Conservation (phyloP, 768 basidiomycete species). For the Paxillus ammoniavirescens region DNA sequence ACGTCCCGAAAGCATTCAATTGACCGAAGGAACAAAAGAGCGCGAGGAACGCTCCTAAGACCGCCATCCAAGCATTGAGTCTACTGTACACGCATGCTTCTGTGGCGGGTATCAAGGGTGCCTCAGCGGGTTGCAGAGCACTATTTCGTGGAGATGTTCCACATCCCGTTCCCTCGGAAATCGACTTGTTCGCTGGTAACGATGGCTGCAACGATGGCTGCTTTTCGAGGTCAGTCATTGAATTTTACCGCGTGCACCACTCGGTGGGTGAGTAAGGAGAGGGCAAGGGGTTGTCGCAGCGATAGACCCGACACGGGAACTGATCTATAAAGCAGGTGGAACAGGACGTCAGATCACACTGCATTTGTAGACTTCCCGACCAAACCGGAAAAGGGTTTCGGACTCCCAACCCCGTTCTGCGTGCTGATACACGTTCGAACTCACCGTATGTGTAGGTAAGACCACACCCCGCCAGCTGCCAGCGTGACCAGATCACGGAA, state of each 20-base stretch:
- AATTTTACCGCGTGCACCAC: slow-evolving; percentile 5
- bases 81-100: slow-evolving; percentile 9
- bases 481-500: slow-evolving; percentile 5
- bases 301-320: slow-evolving; percentile 1
- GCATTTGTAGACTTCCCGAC: slow-evolving; percentile 23
- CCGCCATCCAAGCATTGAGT: slow-evolving; percentile 42
- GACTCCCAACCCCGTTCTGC: slow-evolving; percentile 11
- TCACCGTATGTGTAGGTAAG: no score
- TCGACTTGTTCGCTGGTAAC: slow-evolving; percentile 16
- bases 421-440: slow-evolving; percentile 4
- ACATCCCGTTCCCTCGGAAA: slow-evolving; percentile 18
- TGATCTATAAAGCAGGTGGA: slow-evolving; percentile 28
- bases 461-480: not conserved
- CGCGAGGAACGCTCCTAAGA: slow-evolving; percentile 63
- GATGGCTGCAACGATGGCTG: slow-evolving; percentile 20
- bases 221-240: slow-evolving; percentile 33
- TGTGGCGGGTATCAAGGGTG: slow-evolving; percentile 11
- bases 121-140: slow-evolving; percentile 20
- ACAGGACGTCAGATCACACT: slow-evolving; percentile 20
- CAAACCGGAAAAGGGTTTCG: slow-evolving; percentile 21
- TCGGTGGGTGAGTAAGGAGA: slow-evolving; percentile 5
- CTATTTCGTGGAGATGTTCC: slow-evolving; percentile 21
- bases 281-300: slow-evolving; percentile 13
- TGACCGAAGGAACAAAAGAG: slow-evolving; percentile 72
- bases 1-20: slow-evolving; percentile 71